These are phyloP conservation scores for Backusella tarrabulga DNA, from an alignment of 192 early-diverging fungal species.

Conservation along the genomic window DNA sequence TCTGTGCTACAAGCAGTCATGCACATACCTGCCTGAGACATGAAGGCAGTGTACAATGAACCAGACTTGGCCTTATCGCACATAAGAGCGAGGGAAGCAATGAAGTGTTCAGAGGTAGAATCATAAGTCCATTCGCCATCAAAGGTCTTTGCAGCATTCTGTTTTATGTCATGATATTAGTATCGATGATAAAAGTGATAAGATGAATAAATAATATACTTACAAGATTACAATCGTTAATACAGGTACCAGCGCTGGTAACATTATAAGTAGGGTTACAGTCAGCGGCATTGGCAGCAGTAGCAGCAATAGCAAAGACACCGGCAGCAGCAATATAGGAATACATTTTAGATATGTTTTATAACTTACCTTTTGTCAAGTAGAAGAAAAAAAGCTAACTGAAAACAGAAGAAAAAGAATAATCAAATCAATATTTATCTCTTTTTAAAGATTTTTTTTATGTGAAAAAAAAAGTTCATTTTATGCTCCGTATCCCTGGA, in stretches of 20 bases:
- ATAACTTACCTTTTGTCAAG: background rate
- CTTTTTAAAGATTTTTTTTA: background rate
- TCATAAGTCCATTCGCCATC: slow-evolving; percentile 23
- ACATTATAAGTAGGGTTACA: slow-evolving; percentile 31
- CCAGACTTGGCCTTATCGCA: slow-evolving; percentile 23
- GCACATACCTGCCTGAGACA: slow-evolving; percentile 35
- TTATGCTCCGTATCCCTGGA: background rate
- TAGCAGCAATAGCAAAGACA: slow-evolving; percentile 14
- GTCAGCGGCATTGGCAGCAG: slow-evolving; percentile 16
- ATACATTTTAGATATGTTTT: slow-evolving; percentile 24
- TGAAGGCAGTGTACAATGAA: slow-evolving; percentile 30
- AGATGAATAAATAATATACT: background rate
- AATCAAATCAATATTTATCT: slow-evolving; percentile 3
- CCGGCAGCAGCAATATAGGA: slow-evolving; percentile 22
- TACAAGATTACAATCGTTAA: slow-evolving; percentile 32
- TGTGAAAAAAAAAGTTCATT: background rate
- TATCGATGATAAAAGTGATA: background rate
- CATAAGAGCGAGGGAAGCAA: slow-evolving; percentile 25
- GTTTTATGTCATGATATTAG: background rate
- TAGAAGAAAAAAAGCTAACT: background rate
- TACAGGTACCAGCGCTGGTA: slow-evolving; percentile 22
- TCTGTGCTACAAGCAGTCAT: slow-evolving; percentile 7
- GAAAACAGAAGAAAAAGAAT: background rate
- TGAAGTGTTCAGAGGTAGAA: slow-evolving; percentile 25
- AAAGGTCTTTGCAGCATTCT: slow-evolving; percentile 31